phyloP scores from a whole-genome alignment of 768 basidiomycete genomes.

The Hortiboletus campestris region DNA sequence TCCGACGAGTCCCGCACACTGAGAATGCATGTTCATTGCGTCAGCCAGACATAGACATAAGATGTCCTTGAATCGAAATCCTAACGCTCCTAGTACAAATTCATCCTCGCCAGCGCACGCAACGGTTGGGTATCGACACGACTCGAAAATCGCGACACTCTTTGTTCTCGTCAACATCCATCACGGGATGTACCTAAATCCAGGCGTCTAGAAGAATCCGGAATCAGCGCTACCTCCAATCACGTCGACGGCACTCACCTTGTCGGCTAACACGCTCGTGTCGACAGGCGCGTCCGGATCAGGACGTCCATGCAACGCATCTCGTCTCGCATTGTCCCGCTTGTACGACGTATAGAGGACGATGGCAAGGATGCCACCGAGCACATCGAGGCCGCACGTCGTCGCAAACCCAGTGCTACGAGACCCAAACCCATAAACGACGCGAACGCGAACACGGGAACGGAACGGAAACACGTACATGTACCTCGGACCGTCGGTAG shows the following conservation, averaged over 20 bases:
- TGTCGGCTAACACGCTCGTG: conserved; percentile 64
- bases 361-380: conserved; percentile 30
- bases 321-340: conserved; percentile 54
- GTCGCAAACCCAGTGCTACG: conserved; percentile 55
- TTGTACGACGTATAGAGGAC: conserved; percentile 62
- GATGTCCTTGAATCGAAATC: too few relatives aligned
- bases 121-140: too few relatives aligned
- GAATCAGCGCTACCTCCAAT: not conserved
- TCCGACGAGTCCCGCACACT: too few relatives aligned
- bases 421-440: not conserved
- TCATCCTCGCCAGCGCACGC: too few relatives aligned
- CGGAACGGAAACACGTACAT: conserved; percentile 42
- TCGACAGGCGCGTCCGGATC: conserved; percentile 50
- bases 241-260: conserved; percentile 38
- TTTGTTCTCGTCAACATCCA: not conserved
- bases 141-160: not conserved
- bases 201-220: conserved; percentile 9
- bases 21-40: too few relatives aligned
- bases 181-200: conserved; percentile 24
- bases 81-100: too few relatives aligned
- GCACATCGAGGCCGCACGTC: conserved; percentile 33
- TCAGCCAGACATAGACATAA: too few relatives aligned
- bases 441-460: not conserved
- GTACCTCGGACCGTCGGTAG: conserved; percentile 61
- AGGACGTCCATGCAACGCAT: conserved; percentile 51